Evolutionary conservation across 192 early-diverging fungal species (phyloP).

Genomic region (Coemansia sp.): DNA sequence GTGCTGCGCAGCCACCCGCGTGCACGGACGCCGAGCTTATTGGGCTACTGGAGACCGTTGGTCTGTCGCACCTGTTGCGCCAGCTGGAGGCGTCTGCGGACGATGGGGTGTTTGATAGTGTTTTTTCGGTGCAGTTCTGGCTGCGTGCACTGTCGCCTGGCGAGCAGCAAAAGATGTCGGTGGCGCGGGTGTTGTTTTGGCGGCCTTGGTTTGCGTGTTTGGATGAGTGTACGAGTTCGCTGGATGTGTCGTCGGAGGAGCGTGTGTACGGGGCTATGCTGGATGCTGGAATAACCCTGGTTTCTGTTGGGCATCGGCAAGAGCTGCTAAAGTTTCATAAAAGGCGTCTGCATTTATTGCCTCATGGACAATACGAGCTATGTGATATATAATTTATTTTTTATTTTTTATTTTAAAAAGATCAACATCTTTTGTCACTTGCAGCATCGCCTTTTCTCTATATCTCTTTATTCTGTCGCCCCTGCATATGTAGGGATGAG

Average conservation of each 20-base stretch:
- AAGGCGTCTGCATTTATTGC: slow-evolving; percentile 35
- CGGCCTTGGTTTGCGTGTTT: slow-evolving; percentile 72
- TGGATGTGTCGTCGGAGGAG: slow-evolving; percentile 55
- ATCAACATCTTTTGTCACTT: neutral
- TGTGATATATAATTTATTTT: neutral
- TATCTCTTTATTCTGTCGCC: no score
- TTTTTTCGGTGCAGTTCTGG: slow-evolving; percentile 51
- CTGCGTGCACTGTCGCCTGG: slow-evolving; percentile 68
- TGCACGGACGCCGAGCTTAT: slow-evolving; percentile 29
- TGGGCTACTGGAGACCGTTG: slow-evolving; percentile 13
- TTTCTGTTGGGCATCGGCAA: slow-evolving; percentile 86
- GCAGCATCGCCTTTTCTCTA: no score
- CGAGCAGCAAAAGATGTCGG: slow-evolving; percentile 68
- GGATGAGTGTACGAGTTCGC: slow-evolving; percentile 67
- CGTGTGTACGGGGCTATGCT: slow-evolving; percentile 59
- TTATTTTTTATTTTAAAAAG: neutral
- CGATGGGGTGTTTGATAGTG: slow-evolving; percentile 25
- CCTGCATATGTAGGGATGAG: no score
- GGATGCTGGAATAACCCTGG: slow-evolving; percentile 70
- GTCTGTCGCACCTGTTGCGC: slow-evolving; percentile 18
- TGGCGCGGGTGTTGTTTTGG: slow-evolving; percentile 66
- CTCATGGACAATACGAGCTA: slow-evolving; percentile 26
- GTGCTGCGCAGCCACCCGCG: neutral
- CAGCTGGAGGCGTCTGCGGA: slow-evolving; percentile 5
- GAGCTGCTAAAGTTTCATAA: slow-evolving; percentile 54